Percentiles rank a stretch among this genome's conserved stretches.
Evolutionary conservation across 1,139 yeast genomes (phyloP).

Genomic region (Candida sanyaensis): DNA sequence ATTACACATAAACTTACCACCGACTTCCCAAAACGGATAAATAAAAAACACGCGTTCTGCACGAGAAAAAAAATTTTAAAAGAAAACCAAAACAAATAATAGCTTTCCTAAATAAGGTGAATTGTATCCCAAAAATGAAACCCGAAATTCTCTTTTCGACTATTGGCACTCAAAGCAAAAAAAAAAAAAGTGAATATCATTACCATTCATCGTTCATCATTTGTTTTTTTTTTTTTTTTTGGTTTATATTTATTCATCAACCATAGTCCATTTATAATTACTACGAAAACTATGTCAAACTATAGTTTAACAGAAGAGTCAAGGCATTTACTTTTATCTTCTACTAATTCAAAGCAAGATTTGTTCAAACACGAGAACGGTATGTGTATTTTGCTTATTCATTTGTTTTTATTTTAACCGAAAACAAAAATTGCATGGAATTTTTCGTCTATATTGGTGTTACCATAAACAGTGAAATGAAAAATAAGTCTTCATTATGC

Average conservation of each 20-base stretch:
- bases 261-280: too few relatives aligned
- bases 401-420: constrained; percentile 1
- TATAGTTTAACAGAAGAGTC: constrained; percentile 11
- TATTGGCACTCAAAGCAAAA: too few relatives aligned
- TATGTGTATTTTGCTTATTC: constrained; percentile 17
- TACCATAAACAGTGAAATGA: neutral
- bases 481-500: neutral
- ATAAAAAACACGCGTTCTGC: neutral
- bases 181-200: too few relatives aligned
- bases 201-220: too few relatives aligned
- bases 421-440: neutral
- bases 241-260: too few relatives aligned
- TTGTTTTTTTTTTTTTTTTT: neutral
- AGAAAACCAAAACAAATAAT: neutral
- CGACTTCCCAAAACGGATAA: neutral
- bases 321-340: constrained; percentile 11
- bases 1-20: neutral
- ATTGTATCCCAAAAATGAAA: neutral
- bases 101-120: neutral
- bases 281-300: neutral
- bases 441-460: neutral
- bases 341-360: constrained; percentile 14
- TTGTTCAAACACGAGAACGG: constrained; percentile 32
- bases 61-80: neutral
- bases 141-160: too few relatives aligned